Evolutionary conservation across 2,329 filamentous ascomycete species (phyloP), one percentile per base, ranked within the genome.

Genomic region (Aspergillus fructus): DNA sequence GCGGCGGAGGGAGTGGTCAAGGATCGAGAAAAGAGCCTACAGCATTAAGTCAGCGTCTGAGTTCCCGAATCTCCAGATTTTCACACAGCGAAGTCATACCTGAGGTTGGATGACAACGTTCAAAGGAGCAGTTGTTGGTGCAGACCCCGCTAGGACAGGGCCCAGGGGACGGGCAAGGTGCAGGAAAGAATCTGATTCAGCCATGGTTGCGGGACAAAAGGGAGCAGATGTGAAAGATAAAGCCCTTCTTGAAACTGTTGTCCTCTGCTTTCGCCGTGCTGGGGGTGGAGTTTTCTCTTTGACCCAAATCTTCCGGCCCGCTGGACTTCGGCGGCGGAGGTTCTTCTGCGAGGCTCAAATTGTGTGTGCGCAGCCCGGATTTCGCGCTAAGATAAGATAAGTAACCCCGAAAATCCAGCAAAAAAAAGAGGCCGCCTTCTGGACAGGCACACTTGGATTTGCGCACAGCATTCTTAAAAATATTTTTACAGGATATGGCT

Each of bases 31-130:
- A 58, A 88, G 79, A 61, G 85, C 85, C 81, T 85, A 65, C 15
- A 40, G 42, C 19, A 51, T 34, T 40, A 30, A 40, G 30, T 66
- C 46, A 68, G 67, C 50, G 62, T 55, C 7, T 34, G 15, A 51
- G 54, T 19, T 3, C n/a, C 40, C 24, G n/a, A 50, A 37, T n/a
- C 21, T 30, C 5, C 42, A 21, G 15, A 15, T 17, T 15, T 12
- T 34, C 23, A 27, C 9, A 42, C 39, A 37, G 19, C 30, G 45
- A 30, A 17, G 37, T 24, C 84, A 72, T 85, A 96, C 91, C 85
- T 97, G 93, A 71, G 94, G 93, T 78, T 97, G 94, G 77, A 99
- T 90, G 74, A 91, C 89, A 74, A 99, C 92, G 76, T 88, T 90
- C 76, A 99, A 86, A 78, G 94, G 94, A 78, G 92, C 89, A 76